Evolutionary conservation across 208 protist species (phyloP).

Genomic region (Angomonas deanei): DNA sequence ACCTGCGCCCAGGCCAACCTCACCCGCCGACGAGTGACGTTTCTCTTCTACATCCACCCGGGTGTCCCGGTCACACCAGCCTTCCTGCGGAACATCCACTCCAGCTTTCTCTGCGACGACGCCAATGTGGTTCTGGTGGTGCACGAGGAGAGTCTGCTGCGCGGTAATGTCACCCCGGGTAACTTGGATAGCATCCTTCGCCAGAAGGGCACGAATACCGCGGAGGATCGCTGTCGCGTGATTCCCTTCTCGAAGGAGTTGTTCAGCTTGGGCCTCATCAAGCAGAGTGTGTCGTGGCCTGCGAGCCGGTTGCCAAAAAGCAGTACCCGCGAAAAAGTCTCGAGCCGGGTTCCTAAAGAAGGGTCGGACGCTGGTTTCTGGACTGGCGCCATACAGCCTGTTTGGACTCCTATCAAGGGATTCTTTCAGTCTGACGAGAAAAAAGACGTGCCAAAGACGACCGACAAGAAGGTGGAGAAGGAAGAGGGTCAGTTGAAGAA

Average conservation of each 20-base stretch:
- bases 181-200: conserved; percentile 7
- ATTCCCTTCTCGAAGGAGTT: conserved; percentile 36
- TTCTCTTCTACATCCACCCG: conserved; percentile 69
- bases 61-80: conserved; percentile 61
- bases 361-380: too few relatives aligned
- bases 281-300: too few relatives aligned
- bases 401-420: too few relatives aligned
- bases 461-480: too few relatives aligned
- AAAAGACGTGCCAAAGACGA: too few relatives aligned
- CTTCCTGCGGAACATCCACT: conserved; percentile 43
- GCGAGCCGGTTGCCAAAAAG: background rate
- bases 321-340: background rate
- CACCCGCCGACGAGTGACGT: conserved; percentile 75
- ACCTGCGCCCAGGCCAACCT: conserved; percentile 82
- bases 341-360: too few relatives aligned
- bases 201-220: background rate
- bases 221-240: conserved; percentile 11
- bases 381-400: too few relatives aligned
- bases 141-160: conserved; percentile 60
- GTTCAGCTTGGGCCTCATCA: conserved; percentile 11
- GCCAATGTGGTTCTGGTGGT: conserved; percentile 78
- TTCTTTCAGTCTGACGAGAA: too few relatives aligned
- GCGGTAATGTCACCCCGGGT: conserved; percentile 38
- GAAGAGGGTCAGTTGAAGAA: too few relatives aligned
- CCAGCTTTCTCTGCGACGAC: conserved; percentile 54